These are phyloP conservation scores for Zasmidium cellare DNA, from an alignment of 2,329 filamentous ascomycete species.

Conservation along the genomic window DNA sequence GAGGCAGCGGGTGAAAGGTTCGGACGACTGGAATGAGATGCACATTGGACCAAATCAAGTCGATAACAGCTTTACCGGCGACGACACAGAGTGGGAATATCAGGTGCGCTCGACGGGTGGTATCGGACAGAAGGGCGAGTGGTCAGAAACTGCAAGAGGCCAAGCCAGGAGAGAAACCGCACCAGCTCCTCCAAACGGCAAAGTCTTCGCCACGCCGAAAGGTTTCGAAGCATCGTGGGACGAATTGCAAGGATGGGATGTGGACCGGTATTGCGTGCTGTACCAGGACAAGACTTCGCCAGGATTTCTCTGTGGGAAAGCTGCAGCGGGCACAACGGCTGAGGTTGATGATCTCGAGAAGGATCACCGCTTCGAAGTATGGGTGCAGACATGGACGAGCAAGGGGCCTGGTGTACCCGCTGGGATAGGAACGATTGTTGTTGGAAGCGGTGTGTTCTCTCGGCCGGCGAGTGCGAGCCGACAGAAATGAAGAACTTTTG, in stretches of 20 bases:
- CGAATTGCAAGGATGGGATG: slow-evolving; percentile 8
- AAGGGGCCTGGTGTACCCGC: slow-evolving; percentile 6
- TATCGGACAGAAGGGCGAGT: slow-evolving; percentile 8
- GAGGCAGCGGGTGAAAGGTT: slow-evolving; percentile 6
- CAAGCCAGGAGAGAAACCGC: slow-evolving; percentile 9
- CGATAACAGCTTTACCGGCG: slow-evolving; percentile 16
- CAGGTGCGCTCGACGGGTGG: slow-evolving; percentile 15
- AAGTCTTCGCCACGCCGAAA: slow-evolving; percentile 7
- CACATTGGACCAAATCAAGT: slow-evolving; percentile 4
- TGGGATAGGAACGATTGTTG: slow-evolving; percentile 3
- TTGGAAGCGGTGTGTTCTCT: slow-evolving; percentile 16
- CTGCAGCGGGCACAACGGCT: slow-evolving; percentile 3
- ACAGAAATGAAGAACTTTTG: too few species aligned
- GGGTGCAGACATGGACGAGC: slow-evolving; percentile 17
- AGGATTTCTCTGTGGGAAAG: slow-evolving; percentile 13
- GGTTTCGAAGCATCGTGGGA: slow-evolving; percentile 16
- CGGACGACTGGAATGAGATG: slow-evolving; percentile 10
- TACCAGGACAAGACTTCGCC: slow-evolving; percentile 11
- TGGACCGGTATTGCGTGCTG: slow-evolving; percentile 19
- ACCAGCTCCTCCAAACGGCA: slow-evolving; percentile 11
- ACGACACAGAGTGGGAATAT: slow-evolving; percentile 16
- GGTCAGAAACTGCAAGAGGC: slow-evolving; percentile 11
- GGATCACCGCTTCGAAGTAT: slow-evolving; percentile 14
- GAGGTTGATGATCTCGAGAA: slow-evolving; percentile 8
- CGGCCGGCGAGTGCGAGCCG: slow-evolving; percentile 2